Evolutionary conservation across 1,284 basidiomycete genomes (phyloP).

Genomic region (Peniophora sp.): DNA sequence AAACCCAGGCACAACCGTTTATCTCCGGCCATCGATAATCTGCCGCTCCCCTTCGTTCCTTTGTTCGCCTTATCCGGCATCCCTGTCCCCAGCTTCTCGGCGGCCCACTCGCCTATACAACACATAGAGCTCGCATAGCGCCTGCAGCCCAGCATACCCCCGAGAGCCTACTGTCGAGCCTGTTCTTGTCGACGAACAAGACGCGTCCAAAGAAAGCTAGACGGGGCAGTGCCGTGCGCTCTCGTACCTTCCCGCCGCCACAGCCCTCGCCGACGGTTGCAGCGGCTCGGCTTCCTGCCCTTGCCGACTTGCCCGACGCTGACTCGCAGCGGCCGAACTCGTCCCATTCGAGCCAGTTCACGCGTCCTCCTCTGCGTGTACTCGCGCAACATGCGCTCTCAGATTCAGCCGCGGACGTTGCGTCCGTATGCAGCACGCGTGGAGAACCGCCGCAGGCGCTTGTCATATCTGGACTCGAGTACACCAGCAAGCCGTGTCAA

Average conservation of each 20-base stretch:
- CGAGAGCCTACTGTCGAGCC: slow-evolving; percentile 8
- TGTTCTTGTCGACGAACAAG: slow-evolving; percentile 11
- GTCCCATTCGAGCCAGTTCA: background rate
- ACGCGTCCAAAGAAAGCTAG: background rate
- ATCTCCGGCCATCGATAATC: background rate
- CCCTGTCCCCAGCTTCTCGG: slow-evolving; percentile 39
- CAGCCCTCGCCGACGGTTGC: slow-evolving; percentile 1
- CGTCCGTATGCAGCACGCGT: slow-evolving; percentile 11
- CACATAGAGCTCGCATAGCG: slow-evolving; percentile 49
- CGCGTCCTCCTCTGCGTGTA: slow-evolving; percentile 6
- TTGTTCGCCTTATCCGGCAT: background rate
- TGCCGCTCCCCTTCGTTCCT: background rate
- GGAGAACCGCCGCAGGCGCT: slow-evolving; percentile 45
- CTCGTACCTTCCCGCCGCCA: slow-evolving; percentile 1
- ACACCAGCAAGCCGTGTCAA: slow-evolving; percentile 48
- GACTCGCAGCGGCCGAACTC: background rate
- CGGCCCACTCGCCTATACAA: slow-evolving; percentile 47
- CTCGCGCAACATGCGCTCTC: slow-evolving; percentile 3
- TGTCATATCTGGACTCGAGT: slow-evolving; percentile 63
- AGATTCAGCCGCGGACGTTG: slow-evolving; percentile 5
- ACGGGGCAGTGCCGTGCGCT: background rate
- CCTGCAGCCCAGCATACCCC: slow-evolving; percentile 12
- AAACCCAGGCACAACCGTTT: background rate
- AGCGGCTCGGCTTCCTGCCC: too few species aligned
- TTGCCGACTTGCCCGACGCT: background rate